Conservation (phyloP, 2,329 filamentous ascomycete genomes). For the Colletotrichum limetticola region DNA sequence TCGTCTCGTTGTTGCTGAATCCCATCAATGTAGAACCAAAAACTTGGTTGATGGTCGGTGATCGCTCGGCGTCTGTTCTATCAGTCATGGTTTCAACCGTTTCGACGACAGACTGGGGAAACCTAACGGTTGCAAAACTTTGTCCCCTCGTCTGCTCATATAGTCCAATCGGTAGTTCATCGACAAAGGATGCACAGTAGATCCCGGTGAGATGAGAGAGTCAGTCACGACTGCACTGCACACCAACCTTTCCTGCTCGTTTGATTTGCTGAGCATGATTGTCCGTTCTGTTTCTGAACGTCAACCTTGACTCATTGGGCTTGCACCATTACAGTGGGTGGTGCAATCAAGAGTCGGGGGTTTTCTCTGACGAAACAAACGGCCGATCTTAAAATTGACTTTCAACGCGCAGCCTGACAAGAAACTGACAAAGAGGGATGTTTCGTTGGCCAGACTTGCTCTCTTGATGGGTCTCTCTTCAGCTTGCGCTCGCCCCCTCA, state of each 20-base stretch:
- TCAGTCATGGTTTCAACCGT: conserved; percentile 14
- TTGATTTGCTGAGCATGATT: not conserved
- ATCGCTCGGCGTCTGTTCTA: not conserved
- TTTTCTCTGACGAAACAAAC: conserved; percentile 4
- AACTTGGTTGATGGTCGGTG: not conserved
- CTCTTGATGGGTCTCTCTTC: not conserved
- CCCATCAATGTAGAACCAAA: not conserved
- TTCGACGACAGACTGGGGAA: conserved; percentile 25
- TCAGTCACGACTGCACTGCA: not conserved
- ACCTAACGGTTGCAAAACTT: not conserved
- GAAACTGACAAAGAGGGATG: conserved; percentile 2
- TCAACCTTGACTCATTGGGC: not conserved
- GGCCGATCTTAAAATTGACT: not conserved
- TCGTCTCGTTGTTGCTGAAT: not conserved
- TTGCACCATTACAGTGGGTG: not conserved
- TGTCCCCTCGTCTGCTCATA: not conserved
- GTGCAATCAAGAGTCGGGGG: no score
- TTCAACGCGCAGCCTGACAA: conserved; percentile 11
- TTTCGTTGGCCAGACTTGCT: not conserved
- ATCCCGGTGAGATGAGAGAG: conserved; percentile 7
- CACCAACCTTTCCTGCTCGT: not conserved
- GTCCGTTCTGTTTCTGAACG: not conserved
- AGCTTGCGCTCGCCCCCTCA: not conserved
- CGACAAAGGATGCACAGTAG: not conserved
- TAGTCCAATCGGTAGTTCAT: not conserved